Conservation (phyloP, 2,329 filamentous ascomycete genomes). For the Ceratocystis eucalypticola region DNA sequence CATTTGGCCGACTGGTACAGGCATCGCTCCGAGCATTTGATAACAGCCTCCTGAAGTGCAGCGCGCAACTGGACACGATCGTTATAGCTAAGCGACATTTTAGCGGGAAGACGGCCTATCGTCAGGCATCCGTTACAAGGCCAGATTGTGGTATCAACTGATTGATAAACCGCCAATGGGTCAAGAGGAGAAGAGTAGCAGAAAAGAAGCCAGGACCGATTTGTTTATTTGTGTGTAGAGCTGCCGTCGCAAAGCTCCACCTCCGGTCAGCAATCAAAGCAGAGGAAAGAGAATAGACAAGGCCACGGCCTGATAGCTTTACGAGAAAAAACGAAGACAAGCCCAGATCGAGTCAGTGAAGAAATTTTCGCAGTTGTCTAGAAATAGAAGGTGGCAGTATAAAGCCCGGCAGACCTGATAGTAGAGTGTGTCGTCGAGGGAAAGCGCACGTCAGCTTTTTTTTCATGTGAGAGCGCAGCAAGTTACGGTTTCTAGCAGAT, state of each 20-base stretch:
- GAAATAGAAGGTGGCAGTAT: neutral
- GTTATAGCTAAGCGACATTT: slow-evolving; percentile 17
- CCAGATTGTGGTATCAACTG: neutral
- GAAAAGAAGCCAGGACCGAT: neutral
- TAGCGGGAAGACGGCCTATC: neutral
- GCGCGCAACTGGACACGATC: slow-evolving; percentile 32
- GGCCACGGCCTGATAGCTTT: neutral
- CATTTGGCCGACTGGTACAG: slow-evolving; percentile 96
- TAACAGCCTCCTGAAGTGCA: slow-evolving; percentile 69
- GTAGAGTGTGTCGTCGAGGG: neutral
- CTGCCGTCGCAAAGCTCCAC: neutral
- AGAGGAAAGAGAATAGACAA: neutral
- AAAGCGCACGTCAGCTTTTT: neutral
- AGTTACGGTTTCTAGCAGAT: neutral
- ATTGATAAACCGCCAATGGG: neutral
- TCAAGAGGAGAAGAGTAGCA: too few relatives aligned
- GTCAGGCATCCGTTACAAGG: neutral
- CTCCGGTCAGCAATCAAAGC: neutral
- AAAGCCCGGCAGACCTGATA: neutral
- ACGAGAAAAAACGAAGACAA: neutral
- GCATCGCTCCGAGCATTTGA: slow-evolving; percentile 87
- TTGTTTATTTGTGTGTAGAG: neutral
- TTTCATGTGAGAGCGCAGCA: neutral
- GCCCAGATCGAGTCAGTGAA: neutral
- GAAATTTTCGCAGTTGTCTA: neutral